These are phyloP conservation scores for Pythium apleroticum DNA, from an alignment of 352 stramenopile genomes.

Conservation along the genomic window DNA sequence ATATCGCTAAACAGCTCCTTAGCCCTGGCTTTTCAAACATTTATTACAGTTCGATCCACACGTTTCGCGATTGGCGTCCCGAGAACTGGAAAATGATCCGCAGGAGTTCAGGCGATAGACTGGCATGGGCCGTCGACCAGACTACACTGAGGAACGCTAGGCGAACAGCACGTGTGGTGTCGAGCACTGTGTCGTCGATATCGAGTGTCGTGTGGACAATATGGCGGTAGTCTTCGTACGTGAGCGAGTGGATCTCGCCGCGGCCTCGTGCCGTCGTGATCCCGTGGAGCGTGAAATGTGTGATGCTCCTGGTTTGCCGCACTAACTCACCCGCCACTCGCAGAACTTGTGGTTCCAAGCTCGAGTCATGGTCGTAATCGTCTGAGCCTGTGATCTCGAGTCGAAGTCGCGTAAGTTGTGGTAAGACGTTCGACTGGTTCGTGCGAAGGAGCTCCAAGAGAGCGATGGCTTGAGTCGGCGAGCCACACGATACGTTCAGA, in stretches of 20 bases:
- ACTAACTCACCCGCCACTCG: neutral
- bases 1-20: too few species aligned
- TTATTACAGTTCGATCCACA: conserved; percentile 8
- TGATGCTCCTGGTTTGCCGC: neutral
- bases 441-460: neutral
- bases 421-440: neutral
- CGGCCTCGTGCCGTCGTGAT: neutral
- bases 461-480: neutral
- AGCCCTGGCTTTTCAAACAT: too few species aligned
- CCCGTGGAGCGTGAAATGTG: neutral
- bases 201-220: neutral
- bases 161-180: neutral
- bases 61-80: neutral
- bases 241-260: conserved; percentile 2
- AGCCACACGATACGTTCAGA: neutral
- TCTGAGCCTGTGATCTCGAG: neutral
- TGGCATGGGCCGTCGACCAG: too few species aligned
- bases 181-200: neutral
- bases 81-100: conserved; percentile 2
- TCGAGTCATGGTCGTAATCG: neutral
- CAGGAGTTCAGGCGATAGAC: conserved; percentile 1
- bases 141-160: neutral
- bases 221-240: conserved; percentile 6
- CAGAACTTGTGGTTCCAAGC: neutral
- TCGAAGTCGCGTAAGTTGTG: neutral